Base-by-base conservation (phyloP, 208 protist species). In the Leishmania major region DNA sequence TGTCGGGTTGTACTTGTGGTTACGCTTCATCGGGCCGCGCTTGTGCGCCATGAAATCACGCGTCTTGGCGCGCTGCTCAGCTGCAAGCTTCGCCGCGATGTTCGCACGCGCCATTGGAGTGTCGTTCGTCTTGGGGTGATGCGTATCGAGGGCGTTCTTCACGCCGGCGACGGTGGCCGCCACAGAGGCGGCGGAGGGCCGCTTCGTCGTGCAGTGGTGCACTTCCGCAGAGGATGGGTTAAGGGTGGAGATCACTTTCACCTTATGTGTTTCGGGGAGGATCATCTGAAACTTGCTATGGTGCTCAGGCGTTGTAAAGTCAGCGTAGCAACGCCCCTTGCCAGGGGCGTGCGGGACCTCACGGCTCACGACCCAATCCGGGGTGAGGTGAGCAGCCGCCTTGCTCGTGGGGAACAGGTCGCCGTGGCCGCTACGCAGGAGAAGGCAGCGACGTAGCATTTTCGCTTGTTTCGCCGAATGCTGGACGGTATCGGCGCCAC, bases 381-480 rank as follows among this genome's bases (percentile, higher is more conserved):
- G 88, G 15, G 71, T 78, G n/a, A 97, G 86, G 74, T 97, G 92
- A 3, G 92, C 90, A 7, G 91, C 92, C 11, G 82, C 83, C 86
- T 97, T 97, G 60, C 86, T 94, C 7, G 91, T 97, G 3, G 94
- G 94, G 79, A 97, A 96, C 53, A 96, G 79, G 25, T 96, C 92
- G 28, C 93, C 94, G 43, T 94, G 90, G 71, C 92, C 91, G 74
- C 90, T 90, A 7, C 89, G 87, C 19, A 79, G 66, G 1, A 82
- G 35, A 35, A 78, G 78, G 71, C 69, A 87, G 49, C 77, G 91
- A 79, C 87, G 85, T 22, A 84, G 78, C 66, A 91, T 84, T 28
- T 85, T 90, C 43, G 31, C 19, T 19, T 71, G 13, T 71, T 22
- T 71, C 10, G 0, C 7, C 19, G 15, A 13, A 71, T 71, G 37